Percentiles rank a stretch among this genome's conserved stretches.
Evolutionary conservation across 106 monocot genomes (phyloP).

Genomic region (Vanilla planifolia): DNA sequence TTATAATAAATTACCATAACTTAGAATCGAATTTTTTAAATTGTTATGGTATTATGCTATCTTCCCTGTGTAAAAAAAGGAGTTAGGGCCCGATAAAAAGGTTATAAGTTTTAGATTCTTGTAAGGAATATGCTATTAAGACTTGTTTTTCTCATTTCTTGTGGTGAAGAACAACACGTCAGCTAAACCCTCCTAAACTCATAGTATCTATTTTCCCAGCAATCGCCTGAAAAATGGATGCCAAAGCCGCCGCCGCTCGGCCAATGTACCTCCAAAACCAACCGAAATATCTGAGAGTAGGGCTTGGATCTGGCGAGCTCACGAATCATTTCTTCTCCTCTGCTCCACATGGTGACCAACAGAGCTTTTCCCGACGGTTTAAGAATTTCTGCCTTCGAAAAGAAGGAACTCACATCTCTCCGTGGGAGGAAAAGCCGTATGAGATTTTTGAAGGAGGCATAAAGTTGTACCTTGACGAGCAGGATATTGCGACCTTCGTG

Average conservation of each 20-base stretch:
- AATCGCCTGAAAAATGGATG: constrained; percentile 7
- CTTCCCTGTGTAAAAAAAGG: too few species aligned
- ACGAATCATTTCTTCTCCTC: neutral
- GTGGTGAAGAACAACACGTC: too few species aligned
- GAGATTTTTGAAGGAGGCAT: constrained; percentile 47
- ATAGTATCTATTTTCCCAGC: neutral
- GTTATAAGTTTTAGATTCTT: too few species aligned
- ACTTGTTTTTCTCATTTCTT: too few species aligned
- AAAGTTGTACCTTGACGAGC: constrained; percentile 57
- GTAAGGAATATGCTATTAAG: too few species aligned
- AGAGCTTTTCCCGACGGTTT: neutral
- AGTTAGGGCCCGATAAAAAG: too few species aligned
- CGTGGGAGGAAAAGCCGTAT: constrained; percentile 77
- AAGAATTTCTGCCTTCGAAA: neutral
- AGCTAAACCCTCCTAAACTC: neutral
- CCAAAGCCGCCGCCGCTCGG: neutral
- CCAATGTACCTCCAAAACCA: neutral
- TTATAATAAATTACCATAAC: too few species aligned
- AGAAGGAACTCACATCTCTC: constrained; percentile 8
- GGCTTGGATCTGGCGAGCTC: neutral
- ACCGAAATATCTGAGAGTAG: neutral
- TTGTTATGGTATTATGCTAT: too few species aligned
- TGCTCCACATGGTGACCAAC: neutral
- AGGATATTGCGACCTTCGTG: constrained; percentile 55
- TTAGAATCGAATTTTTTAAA: too few species aligned